A percentile compares a stretch with the other conserved stretches of the same genome.
phyloP scores from a whole-genome alignment of 2,329 filamentous ascomycete genomes.

The Trichoderma asperellum region DNA sequence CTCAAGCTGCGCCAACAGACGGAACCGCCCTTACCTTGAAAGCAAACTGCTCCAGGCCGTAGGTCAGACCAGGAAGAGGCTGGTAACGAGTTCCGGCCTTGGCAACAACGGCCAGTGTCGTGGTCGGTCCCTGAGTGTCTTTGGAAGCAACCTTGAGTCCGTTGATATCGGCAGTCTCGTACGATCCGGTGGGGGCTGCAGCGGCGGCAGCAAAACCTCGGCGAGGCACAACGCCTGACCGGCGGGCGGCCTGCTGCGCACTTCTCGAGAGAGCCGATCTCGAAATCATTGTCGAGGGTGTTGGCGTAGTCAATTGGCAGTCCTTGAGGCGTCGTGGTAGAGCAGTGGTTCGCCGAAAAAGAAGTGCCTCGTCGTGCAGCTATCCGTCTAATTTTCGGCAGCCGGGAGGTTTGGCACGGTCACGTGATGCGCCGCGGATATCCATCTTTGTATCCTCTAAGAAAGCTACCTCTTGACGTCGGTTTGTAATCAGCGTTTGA shows the following conservation, averaged over 20 bases:
- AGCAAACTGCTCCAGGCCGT: constrained; percentile 91
- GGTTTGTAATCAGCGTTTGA: constrained; percentile 22
- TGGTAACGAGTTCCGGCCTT: constrained; percentile 96
- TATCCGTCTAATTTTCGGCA: constrained; percentile 51
- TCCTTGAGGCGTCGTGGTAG: constrained; percentile 48
- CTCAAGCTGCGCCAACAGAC: constrained; percentile 39
- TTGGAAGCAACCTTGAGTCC: constrained; percentile 92
- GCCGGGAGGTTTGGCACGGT: constrained; percentile 37
- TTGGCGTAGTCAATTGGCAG: constrained; percentile 61
- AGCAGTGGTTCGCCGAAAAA: constrained; percentile 44
- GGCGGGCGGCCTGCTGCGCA: constrained; percentile 61
- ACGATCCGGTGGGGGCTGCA: constrained; percentile 71
- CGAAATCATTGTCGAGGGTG: constrained; percentile 64
- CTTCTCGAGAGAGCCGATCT: constrained; percentile 63
- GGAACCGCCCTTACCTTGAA: constrained; percentile 73
- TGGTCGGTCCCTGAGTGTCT: constrained; percentile 85
- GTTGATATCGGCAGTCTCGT: constrained; percentile 81
- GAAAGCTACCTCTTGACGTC: constrained; percentile 18
- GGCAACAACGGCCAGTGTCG: constrained; percentile 86
- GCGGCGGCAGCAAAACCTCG: constrained; percentile 59
- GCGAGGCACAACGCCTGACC: constrained; percentile 60
- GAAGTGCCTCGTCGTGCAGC: constrained; percentile 49
- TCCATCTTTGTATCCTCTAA: constrained; percentile 6
- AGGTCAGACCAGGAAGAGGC: constrained; percentile 83
- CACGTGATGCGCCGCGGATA: constrained; percentile 42